phyloP scores from a whole-genome alignment of 345 rosid species.

The Firmiana major region DNA sequence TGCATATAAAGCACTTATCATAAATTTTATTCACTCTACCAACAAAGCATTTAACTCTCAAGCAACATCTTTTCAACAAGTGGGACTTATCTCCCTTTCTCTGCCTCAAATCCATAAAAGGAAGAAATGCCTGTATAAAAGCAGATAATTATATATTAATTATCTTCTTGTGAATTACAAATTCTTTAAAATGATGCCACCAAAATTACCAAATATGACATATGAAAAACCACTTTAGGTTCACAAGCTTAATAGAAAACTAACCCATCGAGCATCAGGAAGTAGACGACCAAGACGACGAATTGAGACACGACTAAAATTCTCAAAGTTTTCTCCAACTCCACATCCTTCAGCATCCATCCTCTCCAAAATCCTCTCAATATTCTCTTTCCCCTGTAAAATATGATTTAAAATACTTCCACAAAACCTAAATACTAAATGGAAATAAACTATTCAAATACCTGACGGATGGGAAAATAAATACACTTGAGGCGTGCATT shows the following conservation, averaged over 20 bases:
- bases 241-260: slow-evolving; percentile 18
- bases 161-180: background rate
- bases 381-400: slow-evolving; percentile 65
- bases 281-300: slow-evolving; percentile 79
- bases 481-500: slow-evolving; percentile 67
- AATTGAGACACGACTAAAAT: slow-evolving; percentile 55
- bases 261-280: slow-evolving; percentile 82
- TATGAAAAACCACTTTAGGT: background rate
- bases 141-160: background rate
- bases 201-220: background rate
- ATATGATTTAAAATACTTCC: background rate
- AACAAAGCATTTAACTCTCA: slow-evolving; percentile 63
- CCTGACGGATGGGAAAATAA: slow-evolving; percentile 69
- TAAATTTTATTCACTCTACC: slow-evolving; percentile 39
- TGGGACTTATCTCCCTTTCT: slow-evolving; percentile 49
- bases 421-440: background rate
- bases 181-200: background rate
- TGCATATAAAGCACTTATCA: background rate
- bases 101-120: slow-evolving; percentile 56
- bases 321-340: slow-evolving; percentile 41
- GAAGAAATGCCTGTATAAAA: slow-evolving; percentile 44
- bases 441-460: slow-evolving; percentile 3
- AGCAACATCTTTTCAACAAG: slow-evolving; percentile 53
- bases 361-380: slow-evolving; percentile 49
- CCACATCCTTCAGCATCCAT: slow-evolving; percentile 45